Base-by-base conservation (phyloP, 306 rosid species). In the Boehmeria nivea region DNA sequence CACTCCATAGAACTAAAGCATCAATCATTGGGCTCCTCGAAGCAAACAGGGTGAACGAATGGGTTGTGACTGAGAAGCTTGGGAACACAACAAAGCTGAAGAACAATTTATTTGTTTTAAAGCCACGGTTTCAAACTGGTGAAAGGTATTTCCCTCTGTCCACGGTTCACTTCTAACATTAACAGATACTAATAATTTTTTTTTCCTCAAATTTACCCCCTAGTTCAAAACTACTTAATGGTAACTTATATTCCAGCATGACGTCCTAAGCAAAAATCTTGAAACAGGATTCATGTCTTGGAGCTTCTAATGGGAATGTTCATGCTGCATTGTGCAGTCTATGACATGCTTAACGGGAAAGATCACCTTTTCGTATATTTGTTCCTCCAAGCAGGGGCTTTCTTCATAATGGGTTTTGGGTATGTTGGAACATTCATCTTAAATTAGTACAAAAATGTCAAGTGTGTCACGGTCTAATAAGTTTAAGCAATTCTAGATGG, bases 61-160 rank as follows among this genome's bases (percentile, higher is more conserved):
- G 84, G 83, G 71, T 72, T 65, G 79, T 71, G 64, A 78, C 88
- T 6, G 80, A 82, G 75, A 82, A 78, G 64, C 84, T 72, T 47
- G 84, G 77, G 21, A 75, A 70, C 66, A 38, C 59, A 19, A 34
- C 57, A 66, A 78, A 63, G 75, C 80, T 66, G 21, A 78, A 47
- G 73, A 70, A 58, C 55, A 76, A 57, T 57, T 69, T 62, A 12
- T 60, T 54, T 25, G 24, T 72, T 60, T 60, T 61, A 48, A 75
- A 48, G 44, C 44, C 75, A 22, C 16, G 34, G 54, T 54, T 65
- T 53, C 72, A 16, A 68, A 65, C 67, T 38, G 59, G 50, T 27
- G 71, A 69, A 54, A 78, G 77, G 79, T 75, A 63, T 7, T 37
- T 40, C 23, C 36, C 17, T 42, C 38, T 49, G n/a, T n/a, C n/a